phyloP scores from a whole-genome alignment of 2,329 filamentous ascomycete species.

The Aspergillus oerlinghausenensis region DNA sequence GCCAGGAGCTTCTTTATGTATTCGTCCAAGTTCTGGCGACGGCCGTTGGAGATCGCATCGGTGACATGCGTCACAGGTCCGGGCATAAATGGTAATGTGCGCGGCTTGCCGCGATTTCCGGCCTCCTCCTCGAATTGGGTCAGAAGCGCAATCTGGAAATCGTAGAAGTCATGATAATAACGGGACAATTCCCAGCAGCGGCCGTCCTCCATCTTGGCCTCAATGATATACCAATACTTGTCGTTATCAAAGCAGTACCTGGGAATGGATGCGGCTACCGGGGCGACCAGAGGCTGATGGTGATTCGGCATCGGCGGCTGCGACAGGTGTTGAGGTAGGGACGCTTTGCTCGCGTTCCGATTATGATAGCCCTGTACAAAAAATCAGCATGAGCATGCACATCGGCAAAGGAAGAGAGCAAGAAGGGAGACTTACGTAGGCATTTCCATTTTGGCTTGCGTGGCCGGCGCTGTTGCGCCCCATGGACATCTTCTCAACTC shows the following conservation, averaged over 20 bases:
- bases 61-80: constrained; percentile 96
- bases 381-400: constrained; percentile 1
- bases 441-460: constrained; percentile 47
- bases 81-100: constrained; percentile 93
- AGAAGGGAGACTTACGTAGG: constrained; percentile 44
- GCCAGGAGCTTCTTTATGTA: constrained; percentile 89
- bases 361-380: constrained; percentile 32
- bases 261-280: constrained; percentile 78
- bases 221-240: constrained; percentile 98
- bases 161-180: constrained; percentile 98
- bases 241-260: constrained; percentile 94
- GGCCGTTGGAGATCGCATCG: constrained; percentile 92
- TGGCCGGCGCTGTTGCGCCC: constrained; percentile 50
- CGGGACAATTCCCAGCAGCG: constrained; percentile 88
- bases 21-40: constrained; percentile 86
- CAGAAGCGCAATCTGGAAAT: constrained; percentile 92
- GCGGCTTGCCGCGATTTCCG: constrained; percentile 74
- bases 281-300: constrained; percentile 59
- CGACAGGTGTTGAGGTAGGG: constrained; percentile 29
- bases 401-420: background rate
- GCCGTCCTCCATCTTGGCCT: constrained; percentile 84
- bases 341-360: constrained; percentile 35
- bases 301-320: constrained; percentile 46
- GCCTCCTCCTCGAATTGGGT: constrained; percentile 90
- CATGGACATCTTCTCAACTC: constrained; percentile 76